Percentiles rank a stretch among this genome's conserved stretches.
Evolutionary conservation across 805 yeast species (phyloP).

Genomic region (Ogataea philodendri): DNA sequence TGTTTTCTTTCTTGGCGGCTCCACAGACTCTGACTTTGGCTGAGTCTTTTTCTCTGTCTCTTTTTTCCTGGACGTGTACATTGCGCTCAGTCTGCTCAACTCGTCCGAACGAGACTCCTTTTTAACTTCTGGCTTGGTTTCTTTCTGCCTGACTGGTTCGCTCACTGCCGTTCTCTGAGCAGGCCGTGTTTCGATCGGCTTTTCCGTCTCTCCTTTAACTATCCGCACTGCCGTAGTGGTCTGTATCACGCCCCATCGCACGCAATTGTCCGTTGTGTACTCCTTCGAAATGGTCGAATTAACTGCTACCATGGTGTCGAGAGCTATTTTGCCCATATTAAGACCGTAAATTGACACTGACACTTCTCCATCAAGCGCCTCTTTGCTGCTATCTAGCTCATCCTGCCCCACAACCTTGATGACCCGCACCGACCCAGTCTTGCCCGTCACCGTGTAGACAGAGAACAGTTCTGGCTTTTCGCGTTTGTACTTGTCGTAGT

Average conservation of each 20-base stretch:
- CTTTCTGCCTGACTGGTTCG: constrained; percentile 14
- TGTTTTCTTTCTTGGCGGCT: constrained; percentile 20
- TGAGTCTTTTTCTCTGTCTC: constrained; percentile 1
- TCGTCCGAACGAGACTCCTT: constrained; percentile 2
- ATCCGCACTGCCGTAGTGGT: constrained; percentile 18
- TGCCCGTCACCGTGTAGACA: constrained; percentile 19
- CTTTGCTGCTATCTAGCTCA: constrained; percentile 19
- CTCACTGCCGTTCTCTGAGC: constrained; percentile 19
- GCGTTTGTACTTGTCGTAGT: constrained; percentile 18
- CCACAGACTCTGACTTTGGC: constrained; percentile 9
- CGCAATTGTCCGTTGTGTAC: constrained; percentile 21
- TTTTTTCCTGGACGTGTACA: constrained; percentile 14
- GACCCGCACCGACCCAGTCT: constrained; percentile 11
- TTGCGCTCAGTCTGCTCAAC: constrained; percentile 9
- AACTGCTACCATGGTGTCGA: constrained; percentile 23
- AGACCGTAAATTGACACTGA: constrained; percentile 27
- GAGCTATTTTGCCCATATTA: constrained; percentile 17
- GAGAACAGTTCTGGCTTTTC: constrained; percentile 16
- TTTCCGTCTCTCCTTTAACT: not conserved
- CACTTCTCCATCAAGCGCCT: constrained; percentile 15
- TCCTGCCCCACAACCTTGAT: constrained; percentile 14
- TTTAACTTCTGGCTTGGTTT: constrained; percentile 6
- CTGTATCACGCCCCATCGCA: constrained; percentile 27
- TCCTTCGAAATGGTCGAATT: constrained; percentile 13
- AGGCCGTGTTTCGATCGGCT: constrained; percentile 14